A percentile compares a stretch with the other conserved stretches of the same genome.
These are phyloP conservation scores for Coemansia sp. DNA, from an alignment of 192 early-diverging fungal genomes.

Conservation along the genomic window DNA sequence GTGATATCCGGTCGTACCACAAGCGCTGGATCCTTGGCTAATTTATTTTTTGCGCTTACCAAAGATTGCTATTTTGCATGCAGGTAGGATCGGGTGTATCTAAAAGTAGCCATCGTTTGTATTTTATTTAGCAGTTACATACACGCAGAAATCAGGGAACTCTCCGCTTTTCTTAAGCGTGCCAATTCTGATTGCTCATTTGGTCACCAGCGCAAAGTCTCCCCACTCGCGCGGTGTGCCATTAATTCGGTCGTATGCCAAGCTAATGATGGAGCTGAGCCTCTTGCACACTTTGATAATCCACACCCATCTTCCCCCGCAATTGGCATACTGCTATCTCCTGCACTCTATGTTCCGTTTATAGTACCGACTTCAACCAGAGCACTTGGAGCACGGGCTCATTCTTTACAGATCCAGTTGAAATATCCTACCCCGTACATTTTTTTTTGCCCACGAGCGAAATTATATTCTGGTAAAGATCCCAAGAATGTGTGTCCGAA, in stretches of 20 bases:
- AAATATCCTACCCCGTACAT: background rate
- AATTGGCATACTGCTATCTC: background rate
- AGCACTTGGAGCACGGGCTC: background rate
- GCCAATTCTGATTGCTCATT: no score
- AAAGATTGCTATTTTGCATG: background rate
- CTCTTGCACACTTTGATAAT: background rate
- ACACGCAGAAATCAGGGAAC: background rate
- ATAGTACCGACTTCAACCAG: background rate
- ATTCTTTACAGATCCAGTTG: background rate
- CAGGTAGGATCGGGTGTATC: background rate
- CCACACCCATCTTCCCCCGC: background rate
- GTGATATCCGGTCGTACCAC: background rate
- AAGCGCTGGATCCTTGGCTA: background rate
- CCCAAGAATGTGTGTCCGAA: no score
- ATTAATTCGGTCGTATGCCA: background rate
- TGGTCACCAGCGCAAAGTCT: background rate
- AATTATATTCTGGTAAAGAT: no score
- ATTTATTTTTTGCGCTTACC: background rate
- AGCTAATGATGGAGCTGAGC: background rate
- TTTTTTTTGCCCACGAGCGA: background rate
- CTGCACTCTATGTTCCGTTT: background rate
- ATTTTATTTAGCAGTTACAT: conserved; percentile 1
- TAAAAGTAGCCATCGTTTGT: conserved; percentile 3
- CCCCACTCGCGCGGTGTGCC: background rate
- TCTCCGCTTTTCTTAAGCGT: background rate